These are phyloP conservation scores for Cylindrotheca fusiformis DNA, from an alignment of 108 stramenopile genomes.

Conservation along the genomic window DNA sequence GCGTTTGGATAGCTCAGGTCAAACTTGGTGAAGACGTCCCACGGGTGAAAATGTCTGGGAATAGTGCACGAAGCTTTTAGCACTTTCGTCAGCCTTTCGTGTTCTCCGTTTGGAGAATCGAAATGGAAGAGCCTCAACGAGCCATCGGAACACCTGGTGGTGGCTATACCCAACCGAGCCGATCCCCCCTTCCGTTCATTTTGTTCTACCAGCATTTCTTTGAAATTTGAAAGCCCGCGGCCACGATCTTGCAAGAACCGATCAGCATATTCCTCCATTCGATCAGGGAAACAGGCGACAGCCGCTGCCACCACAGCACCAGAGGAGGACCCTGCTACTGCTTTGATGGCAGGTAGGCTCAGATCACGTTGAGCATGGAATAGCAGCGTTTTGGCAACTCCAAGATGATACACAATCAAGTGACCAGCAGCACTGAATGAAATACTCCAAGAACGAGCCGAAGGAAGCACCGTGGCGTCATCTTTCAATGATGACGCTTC, in stretches of 20 bases:
- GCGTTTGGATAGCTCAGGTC: conserved; percentile 37
- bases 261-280: conserved; percentile 50
- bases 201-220: conserved; percentile 34
- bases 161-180: conserved; percentile 24
- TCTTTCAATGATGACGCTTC: no score
- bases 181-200: background rate
- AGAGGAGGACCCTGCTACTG: conserved; percentile 52
- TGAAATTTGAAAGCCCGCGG: conserved; percentile 31
- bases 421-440: conserved; percentile 61
- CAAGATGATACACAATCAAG: conserved; percentile 53
- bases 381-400: conserved; percentile 29
- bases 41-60: conserved; percentile 55
- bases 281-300: conserved; percentile 30
- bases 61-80: conserved; percentile 59
- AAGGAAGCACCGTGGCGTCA: no score
- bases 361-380: background rate
- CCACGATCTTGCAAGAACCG: conserved; percentile 53
- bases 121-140: conserved; percentile 45
- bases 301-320: conserved; percentile 58
- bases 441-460: conserved; percentile 38
- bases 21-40: conserved; percentile 31
- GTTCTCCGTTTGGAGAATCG: conserved; percentile 4
- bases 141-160: conserved; percentile 48
- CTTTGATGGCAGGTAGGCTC: conserved; percentile 15
- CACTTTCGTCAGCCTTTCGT: conserved; percentile 21